Conservation (phyloP, 179 eudicot genomes). For the Monotropa hypopitys region DNA sequence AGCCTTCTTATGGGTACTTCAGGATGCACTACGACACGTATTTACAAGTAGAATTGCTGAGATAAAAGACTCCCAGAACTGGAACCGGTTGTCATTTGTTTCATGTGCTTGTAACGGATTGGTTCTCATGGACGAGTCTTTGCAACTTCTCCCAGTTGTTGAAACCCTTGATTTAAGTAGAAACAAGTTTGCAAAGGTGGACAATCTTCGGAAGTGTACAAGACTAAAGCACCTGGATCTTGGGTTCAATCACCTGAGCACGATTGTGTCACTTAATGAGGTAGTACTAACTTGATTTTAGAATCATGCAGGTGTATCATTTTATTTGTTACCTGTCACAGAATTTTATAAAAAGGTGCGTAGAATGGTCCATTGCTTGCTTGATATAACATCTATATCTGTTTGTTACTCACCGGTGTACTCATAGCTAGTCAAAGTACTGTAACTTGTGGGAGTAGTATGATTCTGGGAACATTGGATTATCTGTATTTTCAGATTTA, state of each 20-base stretch:
- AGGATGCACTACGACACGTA: slow-evolving; percentile 93
- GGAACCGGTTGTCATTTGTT: slow-evolving; percentile 75
- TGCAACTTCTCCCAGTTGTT: slow-evolving; percentile 78
- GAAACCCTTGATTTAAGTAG: slow-evolving; percentile 93
- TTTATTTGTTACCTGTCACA: neutral
- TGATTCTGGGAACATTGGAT: neutral
- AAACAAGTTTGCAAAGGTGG: slow-evolving; percentile 80
- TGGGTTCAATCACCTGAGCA: slow-evolving; percentile 85
- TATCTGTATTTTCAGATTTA: neutral
- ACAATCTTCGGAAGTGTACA: slow-evolving; percentile 73
- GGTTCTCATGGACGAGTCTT: slow-evolving; percentile 90
- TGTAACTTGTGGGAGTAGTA: neutral
- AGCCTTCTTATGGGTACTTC: neutral
- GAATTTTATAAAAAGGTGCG: neutral
- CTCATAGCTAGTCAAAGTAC: neutral
- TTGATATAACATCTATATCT: neutral
- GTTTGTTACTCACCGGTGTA: neutral
- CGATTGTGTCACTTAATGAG: slow-evolving; percentile 60
- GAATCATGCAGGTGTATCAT: neutral
- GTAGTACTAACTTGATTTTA: slow-evolving; percentile 18
- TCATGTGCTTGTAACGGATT: slow-evolving; percentile 81
- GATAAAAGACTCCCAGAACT: slow-evolving; percentile 72
- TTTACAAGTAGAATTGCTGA: slow-evolving; percentile 88
- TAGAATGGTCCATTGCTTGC: neutral
- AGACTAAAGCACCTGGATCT: slow-evolving; percentile 75